Conservation (phyloP, 2,329 filamentous ascomycete species). For the Diatrype stigma region DNA sequence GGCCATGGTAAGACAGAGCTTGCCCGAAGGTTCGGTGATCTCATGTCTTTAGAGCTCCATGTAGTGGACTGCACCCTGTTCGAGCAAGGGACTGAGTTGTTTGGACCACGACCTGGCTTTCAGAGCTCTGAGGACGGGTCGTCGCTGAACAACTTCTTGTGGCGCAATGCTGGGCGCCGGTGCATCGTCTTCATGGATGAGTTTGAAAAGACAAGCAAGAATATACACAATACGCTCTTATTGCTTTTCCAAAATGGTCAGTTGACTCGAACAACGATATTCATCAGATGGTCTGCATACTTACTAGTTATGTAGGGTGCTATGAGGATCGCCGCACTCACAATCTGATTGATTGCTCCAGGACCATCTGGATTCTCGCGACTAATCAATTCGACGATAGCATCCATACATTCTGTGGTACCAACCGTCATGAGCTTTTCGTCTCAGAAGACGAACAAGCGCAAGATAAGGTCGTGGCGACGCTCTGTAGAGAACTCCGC, state of each 20-base stretch:
- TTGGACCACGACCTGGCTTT: constrained; percentile 36
- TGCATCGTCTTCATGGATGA: constrained; percentile 48
- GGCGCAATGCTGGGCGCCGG: constrained; percentile 27
- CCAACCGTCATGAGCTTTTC: constrained; percentile 6
- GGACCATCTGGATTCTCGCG: constrained; percentile 45
- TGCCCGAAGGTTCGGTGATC: constrained; percentile 34
- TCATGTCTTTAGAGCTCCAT: constrained; percentile 33
- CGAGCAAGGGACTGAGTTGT: constrained; percentile 34
- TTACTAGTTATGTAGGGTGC: constrained; percentile 15
- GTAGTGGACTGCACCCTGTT: constrained; percentile 37
- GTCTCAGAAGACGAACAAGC: constrained; percentile 5
- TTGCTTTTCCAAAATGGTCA: constrained; percentile 40
- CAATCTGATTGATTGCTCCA: constrained; percentile 34
- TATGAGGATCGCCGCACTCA: constrained; percentile 36
- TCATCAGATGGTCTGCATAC: not conserved
- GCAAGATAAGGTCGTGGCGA: constrained; percentile 9
- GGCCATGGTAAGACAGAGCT: constrained; percentile 49
- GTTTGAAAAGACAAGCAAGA: constrained; percentile 42
- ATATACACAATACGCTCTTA: constrained; percentile 39
- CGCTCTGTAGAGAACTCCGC: constrained; percentile 8
- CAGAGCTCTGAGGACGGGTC: constrained; percentile 31
- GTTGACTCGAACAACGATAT: constrained; percentile 3
- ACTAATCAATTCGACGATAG: constrained; percentile 38
- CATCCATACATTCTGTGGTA: constrained; percentile 36
- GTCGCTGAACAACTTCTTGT: constrained; percentile 44